Evolutionary conservation across 768 basidiomycete species (phyloP).

Genomic region (Lentinula detonsa): DNA sequence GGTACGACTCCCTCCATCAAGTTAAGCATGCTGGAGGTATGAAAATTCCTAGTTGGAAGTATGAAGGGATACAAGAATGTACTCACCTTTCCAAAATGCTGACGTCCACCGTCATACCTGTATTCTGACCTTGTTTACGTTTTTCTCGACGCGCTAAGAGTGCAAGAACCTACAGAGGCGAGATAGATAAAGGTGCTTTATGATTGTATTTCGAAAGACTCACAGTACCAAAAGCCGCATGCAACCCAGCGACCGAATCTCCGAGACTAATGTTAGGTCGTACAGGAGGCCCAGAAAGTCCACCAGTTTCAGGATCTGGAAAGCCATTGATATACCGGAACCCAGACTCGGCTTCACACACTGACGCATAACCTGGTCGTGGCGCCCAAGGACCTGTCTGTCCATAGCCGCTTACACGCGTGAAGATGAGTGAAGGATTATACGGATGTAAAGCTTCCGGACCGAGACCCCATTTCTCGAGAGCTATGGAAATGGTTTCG

Average conservation of each 20-base stretch:
- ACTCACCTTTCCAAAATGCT: slow-evolving; percentile 66
- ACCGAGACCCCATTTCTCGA: slow-evolving; percentile 66
- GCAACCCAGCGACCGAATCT: slow-evolving; percentile 65
- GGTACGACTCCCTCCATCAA: slow-evolving; percentile 75
- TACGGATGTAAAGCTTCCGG: slow-evolving; percentile 55
- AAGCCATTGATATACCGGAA: slow-evolving; percentile 71
- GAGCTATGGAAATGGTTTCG: slow-evolving; percentile 30
- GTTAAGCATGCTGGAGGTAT: slow-evolving; percentile 56
- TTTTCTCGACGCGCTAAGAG: slow-evolving; percentile 41
- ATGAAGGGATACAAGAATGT: not conserved
- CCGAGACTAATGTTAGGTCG: slow-evolving; percentile 70
- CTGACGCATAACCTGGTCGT: slow-evolving; percentile 67
- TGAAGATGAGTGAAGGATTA: slow-evolving; percentile 86
- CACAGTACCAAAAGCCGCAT: slow-evolving; percentile 71
- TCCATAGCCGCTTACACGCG: slow-evolving; percentile 76
- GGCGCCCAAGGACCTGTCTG: slow-evolving; percentile 72
- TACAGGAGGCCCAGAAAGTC: slow-evolving; percentile 55
- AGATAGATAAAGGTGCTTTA: not conserved
- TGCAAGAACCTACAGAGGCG: slow-evolving; percentile 44
- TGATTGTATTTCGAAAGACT: slow-evolving; percentile 9
- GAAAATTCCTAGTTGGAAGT: not conserved
- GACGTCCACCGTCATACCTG: slow-evolving; percentile 61
- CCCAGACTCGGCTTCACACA: slow-evolving; percentile 72
- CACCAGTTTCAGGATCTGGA: slow-evolving; percentile 45
- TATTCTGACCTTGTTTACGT: slow-evolving; percentile 18